Conservation (phyloP, 2,329 filamentous ascomycete genomes). For the Alternaria hordeiaustralica region DNA sequence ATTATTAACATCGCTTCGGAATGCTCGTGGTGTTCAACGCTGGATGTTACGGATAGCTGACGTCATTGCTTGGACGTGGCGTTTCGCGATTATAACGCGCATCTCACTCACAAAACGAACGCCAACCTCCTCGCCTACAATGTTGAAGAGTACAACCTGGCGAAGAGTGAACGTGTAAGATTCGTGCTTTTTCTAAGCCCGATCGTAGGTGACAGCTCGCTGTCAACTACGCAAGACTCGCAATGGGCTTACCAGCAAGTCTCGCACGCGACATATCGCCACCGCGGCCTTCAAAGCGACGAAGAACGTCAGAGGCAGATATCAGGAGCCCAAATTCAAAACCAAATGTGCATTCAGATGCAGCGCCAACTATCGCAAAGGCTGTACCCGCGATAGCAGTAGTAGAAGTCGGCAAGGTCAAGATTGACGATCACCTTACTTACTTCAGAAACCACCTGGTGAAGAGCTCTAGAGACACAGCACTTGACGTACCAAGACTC, state of each 20-base stretch:
- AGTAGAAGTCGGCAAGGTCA: conserved; percentile 59
- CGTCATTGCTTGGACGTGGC: neutral
- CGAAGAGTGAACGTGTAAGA: neutral
- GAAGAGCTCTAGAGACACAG: conserved; percentile 16
- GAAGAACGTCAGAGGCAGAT: conserved; percentile 9
- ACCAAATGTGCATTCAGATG: neutral
- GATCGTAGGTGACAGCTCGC: neutral
- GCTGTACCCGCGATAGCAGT: conserved; percentile 46
- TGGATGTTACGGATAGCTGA: neutral
- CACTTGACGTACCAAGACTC: conserved; percentile 43
- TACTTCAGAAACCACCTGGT: conserved; percentile 56
- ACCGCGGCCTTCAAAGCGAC: conserved; percentile 23
- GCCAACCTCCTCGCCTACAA: neutral
- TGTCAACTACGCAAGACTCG: neutral
- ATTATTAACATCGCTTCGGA: neutral
- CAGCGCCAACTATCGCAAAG: neutral
- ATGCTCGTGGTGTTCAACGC: neutral
- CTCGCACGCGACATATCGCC: conserved; percentile 34
- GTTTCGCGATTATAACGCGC: neutral
- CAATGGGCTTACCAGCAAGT: conserved; percentile 24
- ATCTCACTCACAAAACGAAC: neutral
- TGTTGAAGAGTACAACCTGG: neutral
- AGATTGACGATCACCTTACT: conserved; percentile 56
- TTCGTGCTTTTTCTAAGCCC: neutral
- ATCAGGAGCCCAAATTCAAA: neutral